Evolutionary conservation across 768 basidiomycete genomes (phyloP).

Genomic region (Hygrophoropsis aurantiaca): DNA sequence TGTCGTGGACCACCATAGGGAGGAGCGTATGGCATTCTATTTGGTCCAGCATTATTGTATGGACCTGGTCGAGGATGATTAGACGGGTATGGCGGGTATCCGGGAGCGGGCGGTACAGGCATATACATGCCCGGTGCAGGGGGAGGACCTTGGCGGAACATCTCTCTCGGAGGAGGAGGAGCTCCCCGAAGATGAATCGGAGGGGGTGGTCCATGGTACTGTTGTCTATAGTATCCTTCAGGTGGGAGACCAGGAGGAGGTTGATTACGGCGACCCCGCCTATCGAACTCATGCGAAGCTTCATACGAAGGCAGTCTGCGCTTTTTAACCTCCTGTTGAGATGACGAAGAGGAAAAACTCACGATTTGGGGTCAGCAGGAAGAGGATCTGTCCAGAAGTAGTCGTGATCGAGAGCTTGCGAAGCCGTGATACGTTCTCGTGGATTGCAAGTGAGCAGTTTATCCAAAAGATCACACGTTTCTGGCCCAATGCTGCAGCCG

Average conservation of each 20-base stretch:
- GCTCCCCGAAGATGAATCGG: slow-evolving; percentile 34
- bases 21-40: slow-evolving; percentile 5
- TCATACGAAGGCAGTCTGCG: slow-evolving; percentile 72
- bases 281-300: slow-evolving; percentile 82
- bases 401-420: slow-evolving; percentile 84
- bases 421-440: slow-evolving; percentile 77
- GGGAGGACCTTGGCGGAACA: slow-evolving; percentile 30
- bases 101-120: slow-evolving; percentile 25
- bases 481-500: slow-evolving; percentile 55
- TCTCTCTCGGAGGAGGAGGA: slow-evolving; percentile 35
- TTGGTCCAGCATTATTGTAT: slow-evolving; percentile 4
- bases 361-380: slow-evolving; percentile 84
- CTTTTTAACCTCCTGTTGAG: neutral
- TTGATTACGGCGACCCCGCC: slow-evolving; percentile 58
- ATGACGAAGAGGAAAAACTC: slow-evolving; percentile 21
- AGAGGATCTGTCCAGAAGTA: slow-evolving; percentile 94
- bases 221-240: slow-evolving; percentile 18
- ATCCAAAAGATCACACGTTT: slow-evolving; percentile 82
- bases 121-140: slow-evolving; percentile 26
- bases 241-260: slow-evolving; percentile 23
- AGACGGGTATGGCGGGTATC: neutral
- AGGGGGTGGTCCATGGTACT: slow-evolving; percentile 15
- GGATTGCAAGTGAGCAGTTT: slow-evolving; percentile 84
- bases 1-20: slow-evolving; percentile 3
- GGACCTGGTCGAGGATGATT: neutral